phyloP scores from a whole-genome alignment of 495 filamentous ascomycete genomes.

The Talaromyces thailandensis region DNA sequence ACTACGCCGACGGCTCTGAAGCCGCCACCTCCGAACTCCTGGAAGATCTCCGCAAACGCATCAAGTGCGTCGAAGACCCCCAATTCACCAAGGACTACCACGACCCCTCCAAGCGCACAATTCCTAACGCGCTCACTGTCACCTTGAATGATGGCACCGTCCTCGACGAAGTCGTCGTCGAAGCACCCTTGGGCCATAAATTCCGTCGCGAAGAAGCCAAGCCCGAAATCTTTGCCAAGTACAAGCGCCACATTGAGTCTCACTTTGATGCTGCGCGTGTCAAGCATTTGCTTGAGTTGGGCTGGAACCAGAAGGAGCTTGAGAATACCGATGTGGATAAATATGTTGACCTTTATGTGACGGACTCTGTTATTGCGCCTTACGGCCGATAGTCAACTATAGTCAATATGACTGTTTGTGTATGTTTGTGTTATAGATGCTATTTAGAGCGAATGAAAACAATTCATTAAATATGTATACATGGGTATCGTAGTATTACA shows the following conservation, averaged over 20 bases:
- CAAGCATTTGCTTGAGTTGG: conserved; percentile 67
- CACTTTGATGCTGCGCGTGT: conserved; percentile 72
- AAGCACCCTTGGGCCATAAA: conserved; percentile 90
- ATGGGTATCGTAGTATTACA: not conserved
- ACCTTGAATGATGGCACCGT: conserved; percentile 92
- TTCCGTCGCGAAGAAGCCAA: conserved; percentile 92
- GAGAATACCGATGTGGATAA: conserved; percentile 78
- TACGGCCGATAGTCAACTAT: not conserved
- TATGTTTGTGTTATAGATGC: not conserved
- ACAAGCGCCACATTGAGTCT: conserved; percentile 78
- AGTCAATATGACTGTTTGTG: not conserved
- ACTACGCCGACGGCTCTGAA: conserved; percentile 87
- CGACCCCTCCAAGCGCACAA: conserved; percentile 81
- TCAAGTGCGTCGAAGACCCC: conserved; percentile 90
- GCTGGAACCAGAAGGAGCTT: conserved; percentile 60
- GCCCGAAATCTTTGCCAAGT: conserved; percentile 90
- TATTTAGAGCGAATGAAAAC: not conserved
- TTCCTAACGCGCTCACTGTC: conserved; percentile 91
- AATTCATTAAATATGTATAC: not conserved
- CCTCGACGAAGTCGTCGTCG: conserved; percentile 82
- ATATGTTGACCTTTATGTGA: conserved; percentile 93
- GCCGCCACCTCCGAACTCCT: conserved; percentile 84
- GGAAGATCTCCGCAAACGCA: conserved; percentile 82
- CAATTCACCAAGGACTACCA: conserved; percentile 94
- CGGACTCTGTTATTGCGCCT: conserved; percentile 41